A percentile compares a stretch with the other conserved stretches of the same genome.
These are phyloP conservation scores for Mycena leptocephala DNA, from an alignment of 768 basidiomycete species.

Conservation along the genomic window DNA sequence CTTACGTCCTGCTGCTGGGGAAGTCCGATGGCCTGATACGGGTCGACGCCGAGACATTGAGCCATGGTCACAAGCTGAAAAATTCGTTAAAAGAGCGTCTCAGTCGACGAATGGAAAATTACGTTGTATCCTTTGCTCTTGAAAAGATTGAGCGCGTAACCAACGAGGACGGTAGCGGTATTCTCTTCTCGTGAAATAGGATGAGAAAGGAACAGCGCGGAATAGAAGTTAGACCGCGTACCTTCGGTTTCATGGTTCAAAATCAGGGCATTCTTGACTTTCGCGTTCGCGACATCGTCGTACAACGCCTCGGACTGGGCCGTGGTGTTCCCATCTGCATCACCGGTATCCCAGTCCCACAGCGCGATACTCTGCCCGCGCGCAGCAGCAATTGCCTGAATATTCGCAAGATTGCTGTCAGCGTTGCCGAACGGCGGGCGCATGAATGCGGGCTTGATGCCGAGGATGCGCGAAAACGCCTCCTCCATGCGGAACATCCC, in stretches of 20 bases:
- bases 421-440: not conserved
- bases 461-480: not conserved
- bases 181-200: not conserved
- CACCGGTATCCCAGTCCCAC: conserved; percentile 59
- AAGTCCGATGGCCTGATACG: conserved; percentile 49
- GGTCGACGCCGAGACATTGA: too few relatives aligned
- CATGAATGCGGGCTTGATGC: not conserved
- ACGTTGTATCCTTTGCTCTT: conserved; percentile 42
- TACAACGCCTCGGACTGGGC: conserved; percentile 42
- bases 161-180: conserved; percentile 14
- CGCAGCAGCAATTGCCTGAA: conserved; percentile 44
- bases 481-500: conserved; percentile 41
- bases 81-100: not conserved
- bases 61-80: conserved; percentile 52
- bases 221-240: conserved; percentile 31
- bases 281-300: conserved; percentile 33
- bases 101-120: not conserved
- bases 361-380: conserved; percentile 50
- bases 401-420: too few relatives aligned
- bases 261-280: conserved; percentile 48
- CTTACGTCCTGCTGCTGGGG: conserved; percentile 32
- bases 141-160: conserved; percentile 19
- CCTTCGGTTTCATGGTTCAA: conserved; percentile 53
- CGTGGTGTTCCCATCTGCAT: conserved; percentile 45
- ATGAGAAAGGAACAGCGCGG: not conserved